Percentiles rank a stretch among this genome's conserved stretches.
These are phyloP conservation scores for Populus deltoides DNA, from an alignment of 345 rosid species.

Conservation along the genomic window DNA sequence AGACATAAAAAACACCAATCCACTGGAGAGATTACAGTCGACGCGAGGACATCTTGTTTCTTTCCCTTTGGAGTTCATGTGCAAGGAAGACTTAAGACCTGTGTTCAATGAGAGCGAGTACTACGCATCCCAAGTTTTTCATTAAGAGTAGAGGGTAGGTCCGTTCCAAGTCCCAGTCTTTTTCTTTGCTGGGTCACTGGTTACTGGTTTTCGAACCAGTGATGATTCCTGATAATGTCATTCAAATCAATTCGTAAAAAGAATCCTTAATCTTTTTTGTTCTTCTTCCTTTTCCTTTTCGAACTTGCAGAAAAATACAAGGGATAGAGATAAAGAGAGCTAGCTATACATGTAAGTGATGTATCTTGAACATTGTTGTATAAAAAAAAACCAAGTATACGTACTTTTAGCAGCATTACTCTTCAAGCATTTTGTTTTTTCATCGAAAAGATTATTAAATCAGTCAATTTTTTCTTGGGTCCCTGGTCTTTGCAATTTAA, in stretches of 20 bases:
- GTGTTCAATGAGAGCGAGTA: conserved; percentile 93
- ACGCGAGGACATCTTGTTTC: conserved; percentile 87
- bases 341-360: background rate
- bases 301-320: background rate
- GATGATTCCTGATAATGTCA: background rate
- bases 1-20: conserved; percentile 50
- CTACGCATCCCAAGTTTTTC: conserved; percentile 94
- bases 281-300: background rate
- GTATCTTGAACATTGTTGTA: conserved; percentile 10
- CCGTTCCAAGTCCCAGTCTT: background rate
- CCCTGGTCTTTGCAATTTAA: too few species aligned
- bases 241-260: background rate
- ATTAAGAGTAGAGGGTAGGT: conserved; percentile 25
- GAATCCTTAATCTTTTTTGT: too few species aligned
- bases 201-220: too few species aligned
- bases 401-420: background rate
- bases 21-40: conserved; percentile 61
- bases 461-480: too few species aligned
- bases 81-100: conserved; percentile 88
- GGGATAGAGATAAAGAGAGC: background rate
- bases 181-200: background rate
- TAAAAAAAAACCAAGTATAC: background rate
- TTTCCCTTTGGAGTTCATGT: conserved; percentile 90
- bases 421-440: background rate
- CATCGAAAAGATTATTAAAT: too few species aligned